Conservation (phyloP, 2,329 filamentous ascomycete genomes). For the Xenosphaeropsis pyriputrescens region DNA sequence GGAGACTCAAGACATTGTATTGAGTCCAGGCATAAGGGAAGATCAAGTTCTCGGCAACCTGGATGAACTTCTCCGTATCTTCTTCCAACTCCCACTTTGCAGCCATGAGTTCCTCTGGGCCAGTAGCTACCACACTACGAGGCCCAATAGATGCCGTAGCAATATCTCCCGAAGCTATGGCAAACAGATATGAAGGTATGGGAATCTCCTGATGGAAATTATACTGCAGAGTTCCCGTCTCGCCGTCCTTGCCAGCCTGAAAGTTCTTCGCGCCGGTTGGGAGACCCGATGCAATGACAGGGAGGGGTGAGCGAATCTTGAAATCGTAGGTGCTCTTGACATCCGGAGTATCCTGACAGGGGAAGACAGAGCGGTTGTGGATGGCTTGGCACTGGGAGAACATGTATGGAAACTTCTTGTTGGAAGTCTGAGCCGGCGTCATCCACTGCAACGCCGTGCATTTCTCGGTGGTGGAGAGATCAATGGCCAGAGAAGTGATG, state of each 20-base stretch:
- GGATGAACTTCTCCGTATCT: constrained; percentile 85
- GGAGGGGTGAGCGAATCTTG: constrained; percentile 71
- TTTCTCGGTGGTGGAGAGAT: constrained; percentile 66
- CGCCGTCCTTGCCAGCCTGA: constrained; percentile 34
- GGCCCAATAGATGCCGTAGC: constrained; percentile 76
- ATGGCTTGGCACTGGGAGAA: constrained; percentile 98
- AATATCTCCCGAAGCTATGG: constrained; percentile 78
- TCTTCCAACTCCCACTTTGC: constrained; percentile 86
- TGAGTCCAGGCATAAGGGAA: constrained; percentile 89
- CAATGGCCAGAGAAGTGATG: constrained; percentile 42
- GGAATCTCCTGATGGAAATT: constrained; percentile 82
- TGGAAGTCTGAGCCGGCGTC: constrained; percentile 82
- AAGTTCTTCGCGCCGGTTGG: constrained; percentile 35
- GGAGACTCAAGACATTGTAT: constrained; percentile 86
- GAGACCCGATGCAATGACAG: constrained; percentile 85
- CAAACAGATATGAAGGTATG: constrained; percentile 89
- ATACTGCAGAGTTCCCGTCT: constrained; percentile 46
- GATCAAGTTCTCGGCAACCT: constrained; percentile 66
- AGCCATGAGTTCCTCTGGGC: constrained; percentile 70
- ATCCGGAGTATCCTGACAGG: constrained; percentile 94
- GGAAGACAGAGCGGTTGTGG: constrained; percentile 84
- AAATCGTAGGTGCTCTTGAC: constrained; percentile 94
- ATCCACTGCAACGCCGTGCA: constrained; percentile 95
- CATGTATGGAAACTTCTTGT: constrained; percentile 94
- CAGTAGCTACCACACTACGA: constrained; percentile 70